These are phyloP conservation scores for Cronartium quercuum DNA, from an alignment of 1,284 basidiomycete genomes.

Conservation along the genomic window DNA sequence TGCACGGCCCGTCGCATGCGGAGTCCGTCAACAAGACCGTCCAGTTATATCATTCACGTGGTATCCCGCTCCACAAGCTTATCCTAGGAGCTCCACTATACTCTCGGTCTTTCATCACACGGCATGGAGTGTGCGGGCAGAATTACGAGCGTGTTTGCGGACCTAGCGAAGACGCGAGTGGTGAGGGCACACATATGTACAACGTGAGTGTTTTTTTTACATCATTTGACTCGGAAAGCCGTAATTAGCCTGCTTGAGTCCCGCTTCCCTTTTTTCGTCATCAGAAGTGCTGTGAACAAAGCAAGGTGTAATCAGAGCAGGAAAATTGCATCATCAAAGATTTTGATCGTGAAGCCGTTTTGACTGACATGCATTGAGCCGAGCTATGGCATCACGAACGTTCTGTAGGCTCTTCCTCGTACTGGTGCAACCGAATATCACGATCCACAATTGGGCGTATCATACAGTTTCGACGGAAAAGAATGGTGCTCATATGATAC, in stretches of 20 bases:
- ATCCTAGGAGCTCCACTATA: slow-evolving; percentile 34
- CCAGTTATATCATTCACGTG: slow-evolving; percentile 33
- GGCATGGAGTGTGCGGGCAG: slow-evolving; percentile 23
- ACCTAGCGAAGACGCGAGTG: slow-evolving; percentile 15
- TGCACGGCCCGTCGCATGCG: slow-evolving; percentile 6
- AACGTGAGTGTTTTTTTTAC: slow-evolving; percentile 11
- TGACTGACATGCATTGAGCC: not conserved
- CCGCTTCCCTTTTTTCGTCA: not conserved
- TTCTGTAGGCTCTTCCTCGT: slow-evolving; percentile 7
- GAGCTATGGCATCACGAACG: not conserved
- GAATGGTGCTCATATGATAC: slow-evolving; percentile 39
- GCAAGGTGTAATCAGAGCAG: too few species aligned
- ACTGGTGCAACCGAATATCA: slow-evolving; percentile 25
- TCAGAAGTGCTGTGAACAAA: not conserved
- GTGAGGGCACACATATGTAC: slow-evolving; percentile 36
- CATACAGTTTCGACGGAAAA: slow-evolving; percentile 28
- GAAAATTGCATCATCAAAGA: too few species aligned
- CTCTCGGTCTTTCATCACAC: slow-evolving; percentile 36
- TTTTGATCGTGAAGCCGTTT: not conserved
- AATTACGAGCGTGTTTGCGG: slow-evolving; percentile 37
- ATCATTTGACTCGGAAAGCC: not conserved
- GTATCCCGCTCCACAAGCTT: slow-evolving; percentile 26
- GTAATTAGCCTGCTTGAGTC: not conserved
- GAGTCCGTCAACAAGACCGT: slow-evolving; percentile 18
- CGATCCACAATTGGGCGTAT: slow-evolving; percentile 24